phyloP scores from a whole-genome alignment of 2,329 filamentous ascomycete genomes.

The Rhytidhysteron rufulum region DNA sequence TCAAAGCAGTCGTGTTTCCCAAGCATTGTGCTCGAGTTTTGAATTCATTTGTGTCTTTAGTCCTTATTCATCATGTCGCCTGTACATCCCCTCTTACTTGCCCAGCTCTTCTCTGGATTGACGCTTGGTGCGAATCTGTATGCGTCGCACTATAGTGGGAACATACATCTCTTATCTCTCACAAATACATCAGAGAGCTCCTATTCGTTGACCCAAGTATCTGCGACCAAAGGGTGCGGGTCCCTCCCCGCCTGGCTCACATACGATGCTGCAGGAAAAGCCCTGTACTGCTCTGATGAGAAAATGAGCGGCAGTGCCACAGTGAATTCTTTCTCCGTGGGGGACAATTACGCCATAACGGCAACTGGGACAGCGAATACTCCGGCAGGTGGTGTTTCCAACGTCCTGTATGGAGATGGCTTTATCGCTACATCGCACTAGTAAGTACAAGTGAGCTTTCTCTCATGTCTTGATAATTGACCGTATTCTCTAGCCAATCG shows the following conservation, averaged over 20 bases:
- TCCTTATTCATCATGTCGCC: slow-evolving; percentile 18
- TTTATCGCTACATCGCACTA: slow-evolving; percentile 31
- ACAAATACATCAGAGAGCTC: slow-evolving; percentile 2
- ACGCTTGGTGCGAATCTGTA: slow-evolving; percentile 24
- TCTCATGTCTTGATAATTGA: rapidly evolving
- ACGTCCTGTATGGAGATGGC: slow-evolving; percentile 22
- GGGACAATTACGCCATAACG: slow-evolving; percentile 21
- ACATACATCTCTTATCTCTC: slow-evolving; percentile 24
- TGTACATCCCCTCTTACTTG: slow-evolving; percentile 16
- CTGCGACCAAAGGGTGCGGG: slow-evolving; percentile 18
- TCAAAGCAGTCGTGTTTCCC: slow-evolving; percentile 2
- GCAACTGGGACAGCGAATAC: slow-evolving; percentile 20
- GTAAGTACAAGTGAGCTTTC: slow-evolving; percentile 14
- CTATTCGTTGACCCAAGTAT: slow-evolving; percentile 18
- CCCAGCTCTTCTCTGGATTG: slow-evolving; percentile 18
- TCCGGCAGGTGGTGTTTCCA: slow-evolving; percentile 21
- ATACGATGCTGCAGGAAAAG: slow-evolving; percentile 22
- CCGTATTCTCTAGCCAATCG: slow-evolving; percentile 17
- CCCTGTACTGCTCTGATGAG: slow-evolving; percentile 26
- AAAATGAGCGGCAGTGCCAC: slow-evolving; percentile 14
- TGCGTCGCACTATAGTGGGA: slow-evolving; percentile 28
- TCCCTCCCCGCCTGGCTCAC: slow-evolving; percentile 28
- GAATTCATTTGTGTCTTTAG: neutral
- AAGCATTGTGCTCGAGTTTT: neutral
- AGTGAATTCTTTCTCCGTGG: slow-evolving; percentile 21